phyloP scores from a whole-genome alignment of 2,329 filamentous ascomycete genomes.

The Ophiostoma himal-ulmi region DNA sequence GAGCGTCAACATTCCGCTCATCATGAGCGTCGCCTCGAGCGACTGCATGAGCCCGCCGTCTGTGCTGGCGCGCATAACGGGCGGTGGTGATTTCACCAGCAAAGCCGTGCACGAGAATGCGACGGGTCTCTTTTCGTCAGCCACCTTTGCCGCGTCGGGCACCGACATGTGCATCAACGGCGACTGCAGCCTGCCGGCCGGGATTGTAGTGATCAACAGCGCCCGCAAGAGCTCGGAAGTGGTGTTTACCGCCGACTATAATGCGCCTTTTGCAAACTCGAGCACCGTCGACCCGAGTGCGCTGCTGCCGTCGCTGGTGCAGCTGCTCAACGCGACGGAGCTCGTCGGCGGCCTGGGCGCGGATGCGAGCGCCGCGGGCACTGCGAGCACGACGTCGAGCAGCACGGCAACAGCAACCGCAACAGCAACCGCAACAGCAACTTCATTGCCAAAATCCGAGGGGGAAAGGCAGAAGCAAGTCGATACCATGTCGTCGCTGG shows the following conservation, averaged over 20 bases:
- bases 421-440: neutral
- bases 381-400: neutral
- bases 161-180: slow-evolving; percentile 24
- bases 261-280: slow-evolving; percentile 16
- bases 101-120: slow-evolving; percentile 24
- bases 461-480: slow-evolving; percentile 10
- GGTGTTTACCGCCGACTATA: slow-evolving; percentile 27
- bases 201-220: slow-evolving; percentile 19
- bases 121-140: slow-evolving; percentile 24
- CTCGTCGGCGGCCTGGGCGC: slow-evolving; percentile 23
- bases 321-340: slow-evolving; percentile 16
- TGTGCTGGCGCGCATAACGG: slow-evolving; percentile 25
- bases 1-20: slow-evolving; percentile 28
- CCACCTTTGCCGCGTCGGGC: slow-evolving; percentile 16
- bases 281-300: slow-evolving; percentile 15
- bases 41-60: slow-evolving; percentile 28
- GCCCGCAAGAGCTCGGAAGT: slow-evolving; percentile 26
- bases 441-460: slow-evolving; percentile 1
- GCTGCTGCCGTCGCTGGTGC: slow-evolving; percentile 22
- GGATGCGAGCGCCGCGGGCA: slow-evolving; percentile 21
- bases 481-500: slow-evolving; percentile 11
- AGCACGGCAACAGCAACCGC: neutral
- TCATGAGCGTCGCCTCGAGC: slow-evolving; percentile 24
- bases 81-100: slow-evolving; percentile 18
- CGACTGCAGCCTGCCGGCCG: slow-evolving; percentile 24